Evolutionary conservation across 129 eudicot species (phyloP).

Genomic region (Lonicera japonica): DNA sequence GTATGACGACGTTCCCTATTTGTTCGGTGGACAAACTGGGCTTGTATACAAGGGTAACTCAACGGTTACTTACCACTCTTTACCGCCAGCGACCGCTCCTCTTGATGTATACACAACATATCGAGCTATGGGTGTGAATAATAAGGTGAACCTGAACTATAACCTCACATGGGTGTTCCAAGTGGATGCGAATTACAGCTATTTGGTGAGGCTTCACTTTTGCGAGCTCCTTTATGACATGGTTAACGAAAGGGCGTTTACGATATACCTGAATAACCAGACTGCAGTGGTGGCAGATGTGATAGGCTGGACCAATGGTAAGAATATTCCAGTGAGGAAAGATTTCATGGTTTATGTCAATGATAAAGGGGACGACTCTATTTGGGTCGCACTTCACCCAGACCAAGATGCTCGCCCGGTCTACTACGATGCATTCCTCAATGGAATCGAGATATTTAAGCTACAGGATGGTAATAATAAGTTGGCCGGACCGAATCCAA

Average conservation of each 20-base stretch:
- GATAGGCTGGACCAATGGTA: constrained; percentile 37
- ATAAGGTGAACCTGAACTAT: constrained; percentile 31
- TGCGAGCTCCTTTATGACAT: constrained; percentile 40
- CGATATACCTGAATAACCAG: constrained; percentile 49
- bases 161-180: constrained; percentile 73
- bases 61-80: constrained; percentile 5
- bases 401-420: constrained; percentile 23
- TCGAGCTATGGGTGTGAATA: constrained; percentile 52
- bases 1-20: constrained; percentile 72
- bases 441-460: constrained; percentile 78
- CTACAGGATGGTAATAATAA: constrained; percentile 39
- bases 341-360: constrained; percentile 42
- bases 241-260: constrained; percentile 51
- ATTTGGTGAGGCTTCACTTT: constrained; percentile 71
- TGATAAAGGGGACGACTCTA: constrained; percentile 28
- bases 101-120: constrained; percentile 46
- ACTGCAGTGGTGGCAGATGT: constrained; percentile 52
- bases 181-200: constrained; percentile 58
- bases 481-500: constrained; percentile 76
- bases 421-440: constrained; percentile 48
- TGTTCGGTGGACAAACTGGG: constrained; percentile 41
- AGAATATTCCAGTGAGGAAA: constrained; percentile 36
- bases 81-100: constrained; percentile 47
- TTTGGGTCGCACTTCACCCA: constrained; percentile 53
- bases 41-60: constrained; percentile 32